Percentiles rank a stretch among this genome's conserved stretches.
Evolutionary conservation across 257 asterid genomes (phyloP).

Genomic region (Jacaranda mimosifolia): DNA sequence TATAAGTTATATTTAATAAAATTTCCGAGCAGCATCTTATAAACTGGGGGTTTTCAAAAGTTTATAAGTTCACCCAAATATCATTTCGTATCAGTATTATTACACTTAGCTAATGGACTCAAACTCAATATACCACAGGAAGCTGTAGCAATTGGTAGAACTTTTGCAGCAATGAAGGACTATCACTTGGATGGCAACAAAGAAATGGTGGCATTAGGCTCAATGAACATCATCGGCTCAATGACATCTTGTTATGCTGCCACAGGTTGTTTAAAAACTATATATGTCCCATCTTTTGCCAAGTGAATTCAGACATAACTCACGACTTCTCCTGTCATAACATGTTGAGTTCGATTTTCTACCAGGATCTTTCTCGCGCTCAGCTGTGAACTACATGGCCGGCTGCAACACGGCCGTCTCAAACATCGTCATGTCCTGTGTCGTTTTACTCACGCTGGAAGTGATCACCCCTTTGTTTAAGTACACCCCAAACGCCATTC

Average conservation of each 20-base stretch:
- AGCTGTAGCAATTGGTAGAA: slow-evolving; percentile 85
- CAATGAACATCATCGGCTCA: slow-evolving; percentile 79
- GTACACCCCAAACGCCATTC: slow-evolving; percentile 76
- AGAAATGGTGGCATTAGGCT: slow-evolving; percentile 84
- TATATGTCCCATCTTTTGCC: too few species aligned
- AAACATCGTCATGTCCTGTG: slow-evolving; percentile 70
- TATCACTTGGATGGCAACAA: slow-evolving; percentile 80
- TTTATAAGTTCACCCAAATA: too few species aligned
- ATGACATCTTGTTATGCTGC: slow-evolving; percentile 79
- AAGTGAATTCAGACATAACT: too few species aligned
- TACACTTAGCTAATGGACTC: not conserved
- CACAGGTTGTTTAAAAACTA: slow-evolving; percentile 53
- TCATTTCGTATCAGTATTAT: too few species aligned
- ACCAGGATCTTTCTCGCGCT: slow-evolving; percentile 54
- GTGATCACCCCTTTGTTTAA: slow-evolving; percentile 76
- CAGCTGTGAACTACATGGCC: slow-evolving; percentile 69
- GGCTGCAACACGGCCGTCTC: slow-evolving; percentile 79
- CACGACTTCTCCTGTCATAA: too few species aligned
- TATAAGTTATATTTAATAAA: too few species aligned
- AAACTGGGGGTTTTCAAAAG: too few species aligned
- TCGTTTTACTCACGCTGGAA: slow-evolving; percentile 61
- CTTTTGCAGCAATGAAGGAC: slow-evolving; percentile 81
- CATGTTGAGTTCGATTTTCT: not conserved
- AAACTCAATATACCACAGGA: slow-evolving; percentile 49
- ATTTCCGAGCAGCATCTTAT: too few species aligned